phyloP scores from a whole-genome alignment of 2,329 filamentous ascomycete genomes.

The Diaporthe sp. region DNA sequence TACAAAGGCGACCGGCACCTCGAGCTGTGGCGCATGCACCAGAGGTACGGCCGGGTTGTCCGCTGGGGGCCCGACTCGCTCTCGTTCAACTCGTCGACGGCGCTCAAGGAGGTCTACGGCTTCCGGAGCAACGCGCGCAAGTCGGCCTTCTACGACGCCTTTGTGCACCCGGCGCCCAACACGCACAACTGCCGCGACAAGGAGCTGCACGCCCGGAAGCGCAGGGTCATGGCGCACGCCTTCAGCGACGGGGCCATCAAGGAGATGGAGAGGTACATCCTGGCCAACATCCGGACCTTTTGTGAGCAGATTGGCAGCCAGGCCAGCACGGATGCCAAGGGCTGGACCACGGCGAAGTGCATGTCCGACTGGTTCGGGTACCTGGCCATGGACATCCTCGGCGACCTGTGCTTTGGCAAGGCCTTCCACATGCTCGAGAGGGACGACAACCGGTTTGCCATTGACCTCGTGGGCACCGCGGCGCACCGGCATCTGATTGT shows the following conservation, averaged over 20 bases:
- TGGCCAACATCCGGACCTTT: conserved; percentile 76
- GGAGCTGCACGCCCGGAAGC: conserved; percentile 77
- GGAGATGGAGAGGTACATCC: conserved; percentile 77
- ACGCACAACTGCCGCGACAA: conserved; percentile 82
- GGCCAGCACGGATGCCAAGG: conserved; percentile 60
- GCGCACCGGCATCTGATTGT: conserved; percentile 79
- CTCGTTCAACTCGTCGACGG: conserved; percentile 80
- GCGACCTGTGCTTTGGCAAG: conserved; percentile 73
- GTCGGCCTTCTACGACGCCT: conserved; percentile 80
- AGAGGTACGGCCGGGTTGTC: conserved; percentile 78
- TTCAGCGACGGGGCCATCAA: conserved; percentile 77
- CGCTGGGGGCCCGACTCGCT: conserved; percentile 84
- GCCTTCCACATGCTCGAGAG: conserved; percentile 73
- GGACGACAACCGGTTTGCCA: conserved; percentile 74
- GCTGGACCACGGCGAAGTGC: conserved; percentile 71
- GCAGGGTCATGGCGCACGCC: conserved; percentile 78
- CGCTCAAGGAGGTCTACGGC: conserved; percentile 77
- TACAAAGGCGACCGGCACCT: conserved; percentile 82
- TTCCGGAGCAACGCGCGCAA: conserved; percentile 76
- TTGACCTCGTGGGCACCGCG: conserved; percentile 76
- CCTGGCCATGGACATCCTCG: conserved; percentile 74
- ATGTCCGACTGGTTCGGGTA: conserved; percentile 76
- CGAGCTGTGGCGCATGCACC: conserved; percentile 78
- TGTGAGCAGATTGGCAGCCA: conserved; percentile 68
- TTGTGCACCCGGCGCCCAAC: conserved; percentile 78